Conservation (phyloP, 345 rosid species). For the Rhodamnia argentea region DNA sequence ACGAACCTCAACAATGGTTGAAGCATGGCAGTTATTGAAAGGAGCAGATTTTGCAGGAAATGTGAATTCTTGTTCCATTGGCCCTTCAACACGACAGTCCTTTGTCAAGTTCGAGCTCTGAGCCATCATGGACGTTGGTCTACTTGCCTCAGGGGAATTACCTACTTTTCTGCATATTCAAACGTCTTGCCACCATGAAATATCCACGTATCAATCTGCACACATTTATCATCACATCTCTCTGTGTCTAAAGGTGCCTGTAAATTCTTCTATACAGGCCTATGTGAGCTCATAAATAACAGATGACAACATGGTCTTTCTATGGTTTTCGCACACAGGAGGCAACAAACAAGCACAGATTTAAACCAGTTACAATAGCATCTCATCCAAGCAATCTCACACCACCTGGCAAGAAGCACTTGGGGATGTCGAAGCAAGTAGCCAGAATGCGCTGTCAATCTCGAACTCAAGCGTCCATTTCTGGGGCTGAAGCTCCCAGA, state of each 20-base stretch:
- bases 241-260: not conserved
- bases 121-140: not conserved
- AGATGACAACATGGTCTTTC: not conserved
- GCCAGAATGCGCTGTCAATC: not conserved
- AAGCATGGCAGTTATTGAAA: slow-evolving; percentile 81
- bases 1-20: slow-evolving; percentile 73
- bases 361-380: not conserved
- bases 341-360: not conserved
- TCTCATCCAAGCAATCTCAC: not conserved
- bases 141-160: not conserved
- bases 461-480: not conserved
- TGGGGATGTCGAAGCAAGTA: not conserved
- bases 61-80: slow-evolving; percentile 50
- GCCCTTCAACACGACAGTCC: slow-evolving; percentile 12
- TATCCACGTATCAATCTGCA: not conserved
- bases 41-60: slow-evolving; percentile 60
- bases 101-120: slow-evolving; percentile 18
- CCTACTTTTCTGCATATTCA: slow-evolving; percentile 12
- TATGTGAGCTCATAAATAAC: not conserved
- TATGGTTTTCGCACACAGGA: not conserved
- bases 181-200: not conserved
- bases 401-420: not conserved
- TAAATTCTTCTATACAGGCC: not conserved
- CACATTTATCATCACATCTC: not conserved
- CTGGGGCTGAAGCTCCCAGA: slow-evolving; percentile 1